phyloP scores from a whole-genome alignment of 805 yeast species.

The Ascoidea tarda region DNA sequence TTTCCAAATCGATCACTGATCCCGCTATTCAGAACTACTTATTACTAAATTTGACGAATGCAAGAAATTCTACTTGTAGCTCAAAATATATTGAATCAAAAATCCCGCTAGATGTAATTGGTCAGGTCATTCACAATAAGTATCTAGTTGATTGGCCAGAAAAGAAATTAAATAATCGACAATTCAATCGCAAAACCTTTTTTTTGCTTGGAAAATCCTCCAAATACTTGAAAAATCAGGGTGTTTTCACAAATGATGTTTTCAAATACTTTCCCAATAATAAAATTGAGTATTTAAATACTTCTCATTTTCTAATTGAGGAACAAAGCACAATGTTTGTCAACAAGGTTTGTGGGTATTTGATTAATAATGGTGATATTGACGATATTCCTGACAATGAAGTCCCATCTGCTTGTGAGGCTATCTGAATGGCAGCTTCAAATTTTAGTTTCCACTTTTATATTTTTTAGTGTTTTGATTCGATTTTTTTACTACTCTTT shows the following conservation, averaged over 20 bases:
- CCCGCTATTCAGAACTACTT: not conserved
- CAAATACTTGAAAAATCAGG: not conserved
- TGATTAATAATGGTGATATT: conserved; percentile 2
- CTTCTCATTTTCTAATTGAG: conserved; percentile 14
- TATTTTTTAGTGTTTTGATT: too few relatives aligned
- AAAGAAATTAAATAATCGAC: not conserved
- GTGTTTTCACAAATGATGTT: conserved; percentile 5
- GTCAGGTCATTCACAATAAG: not conserved
- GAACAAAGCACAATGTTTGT: conserved; percentile 6
- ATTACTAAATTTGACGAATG: conserved; percentile 1
- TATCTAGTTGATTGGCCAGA: conserved; percentile 5
- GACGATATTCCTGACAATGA: too few relatives aligned
- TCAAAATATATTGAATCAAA: conserved; percentile 5
- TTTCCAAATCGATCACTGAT: conserved; percentile 3
- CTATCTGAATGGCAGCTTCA: too few relatives aligned
- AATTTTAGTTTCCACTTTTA: too few relatives aligned
- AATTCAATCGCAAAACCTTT: conserved; percentile 3
- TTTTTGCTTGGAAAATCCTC: conserved; percentile 9
- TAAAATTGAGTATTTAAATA: conserved; percentile 14
- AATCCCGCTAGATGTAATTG: conserved; percentile 4
- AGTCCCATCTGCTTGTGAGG: too few relatives aligned
- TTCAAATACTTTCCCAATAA: conserved; percentile 15
- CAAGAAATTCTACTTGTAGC: not conserved
- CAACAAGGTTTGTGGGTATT: conserved; percentile 8
- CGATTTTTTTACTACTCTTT: too few relatives aligned